Evolutionary conservation across 305 asterid species (phyloP), one percentile per base, ranked within the genome.

Genomic region (Striga hermonthica): DNA sequence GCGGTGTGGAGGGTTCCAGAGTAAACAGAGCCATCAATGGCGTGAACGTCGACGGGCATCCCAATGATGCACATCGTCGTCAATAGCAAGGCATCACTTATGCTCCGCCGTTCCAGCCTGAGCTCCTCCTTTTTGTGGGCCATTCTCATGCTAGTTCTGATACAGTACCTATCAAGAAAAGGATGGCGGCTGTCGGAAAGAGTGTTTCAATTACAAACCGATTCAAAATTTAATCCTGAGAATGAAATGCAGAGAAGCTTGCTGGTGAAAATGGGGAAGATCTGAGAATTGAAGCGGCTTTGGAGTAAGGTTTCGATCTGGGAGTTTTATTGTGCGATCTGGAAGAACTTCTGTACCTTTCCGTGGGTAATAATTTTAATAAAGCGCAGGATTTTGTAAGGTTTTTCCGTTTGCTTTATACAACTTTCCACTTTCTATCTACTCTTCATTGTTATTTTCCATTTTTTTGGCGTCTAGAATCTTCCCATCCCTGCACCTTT

Each of bases 1-100:
- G 94, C 90, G 70, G 98, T 83, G 81, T 85, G 77, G 73, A 91
- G 81, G 65, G 82, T 85, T 72, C 98, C 96, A 60, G 95, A 83
- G 83, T 79, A 91, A 72, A 88, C 66, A 40, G 90, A 83, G 76
- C 96, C 98, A 62, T 91, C 98, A 71, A 57, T 86, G 50, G 79
- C 88, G 78, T 88, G 87, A 68, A 91, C 91, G 56, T 91, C 94
- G 0, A 91, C 98, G 0, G 90, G 84, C 62, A 78, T 72, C 41
- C 88, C 95, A 79, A 86, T 67, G 66, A 91, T 81, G 75, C 85
- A 83, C 82, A 91, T 81, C 63, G 89, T 91, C 13, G 91, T 75
- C 65, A 80, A 80, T 2, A 88, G 75, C 76, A 88, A 72, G 36
- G 85, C 84, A 67, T 91, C 95, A 31, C 76, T 80, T 12, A 86